phyloP scores from a whole-genome alignment of 2,329 filamentous ascomycete genomes.

The Aspergillus persii region DNA sequence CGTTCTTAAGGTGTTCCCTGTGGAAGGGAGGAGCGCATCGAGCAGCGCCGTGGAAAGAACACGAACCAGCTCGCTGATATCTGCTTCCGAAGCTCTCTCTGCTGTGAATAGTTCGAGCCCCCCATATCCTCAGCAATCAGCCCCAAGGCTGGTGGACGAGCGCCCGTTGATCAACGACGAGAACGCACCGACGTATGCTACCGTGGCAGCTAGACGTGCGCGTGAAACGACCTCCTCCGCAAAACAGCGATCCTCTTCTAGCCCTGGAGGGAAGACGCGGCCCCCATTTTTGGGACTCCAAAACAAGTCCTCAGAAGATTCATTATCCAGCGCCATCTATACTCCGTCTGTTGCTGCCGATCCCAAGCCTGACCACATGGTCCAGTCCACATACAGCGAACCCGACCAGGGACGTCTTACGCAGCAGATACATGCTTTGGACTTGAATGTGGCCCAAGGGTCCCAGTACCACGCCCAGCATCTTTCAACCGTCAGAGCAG shows the following conservation, averaged over 20 bases:
- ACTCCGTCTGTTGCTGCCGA: slow-evolving; percentile 32
- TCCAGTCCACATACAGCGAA: slow-evolving; percentile 33
- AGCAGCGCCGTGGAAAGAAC: slow-evolving; percentile 19
- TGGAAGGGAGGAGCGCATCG: slow-evolving; percentile 32
- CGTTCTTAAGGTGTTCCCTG: slow-evolving; percentile 23
- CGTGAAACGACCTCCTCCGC: slow-evolving; percentile 12
- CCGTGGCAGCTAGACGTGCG: slow-evolving; percentile 27
- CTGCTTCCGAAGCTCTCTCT: slow-evolving; percentile 39
- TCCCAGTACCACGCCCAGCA: slow-evolving; percentile 26
- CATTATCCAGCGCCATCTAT: slow-evolving; percentile 25
- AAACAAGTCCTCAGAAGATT: slow-evolving; percentile 32
- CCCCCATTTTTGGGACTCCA: slow-evolving; percentile 18
- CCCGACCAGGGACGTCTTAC: slow-evolving; percentile 23
- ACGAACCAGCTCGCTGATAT: slow-evolving; percentile 24
- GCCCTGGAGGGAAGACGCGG: slow-evolving; percentile 14
- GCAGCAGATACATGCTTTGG: slow-evolving; percentile 17
- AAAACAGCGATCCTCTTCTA: slow-evolving; percentile 23
- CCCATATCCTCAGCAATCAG: slow-evolving; percentile 23
- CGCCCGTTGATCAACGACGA: slow-evolving; percentile 19
- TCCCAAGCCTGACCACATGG: slow-evolving; percentile 23
- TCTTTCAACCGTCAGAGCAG: slow-evolving; percentile 12
- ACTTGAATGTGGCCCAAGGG: slow-evolving; percentile 25
- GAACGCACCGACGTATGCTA: slow-evolving; percentile 36
- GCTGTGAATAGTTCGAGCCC: slow-evolving; percentile 39
- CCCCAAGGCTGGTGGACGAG: slow-evolving; percentile 4